Evolutionary conservation across 1,284 basidiomycete species (phyloP).

Genomic region (Austroboletus olivaceoglutinosus): DNA sequence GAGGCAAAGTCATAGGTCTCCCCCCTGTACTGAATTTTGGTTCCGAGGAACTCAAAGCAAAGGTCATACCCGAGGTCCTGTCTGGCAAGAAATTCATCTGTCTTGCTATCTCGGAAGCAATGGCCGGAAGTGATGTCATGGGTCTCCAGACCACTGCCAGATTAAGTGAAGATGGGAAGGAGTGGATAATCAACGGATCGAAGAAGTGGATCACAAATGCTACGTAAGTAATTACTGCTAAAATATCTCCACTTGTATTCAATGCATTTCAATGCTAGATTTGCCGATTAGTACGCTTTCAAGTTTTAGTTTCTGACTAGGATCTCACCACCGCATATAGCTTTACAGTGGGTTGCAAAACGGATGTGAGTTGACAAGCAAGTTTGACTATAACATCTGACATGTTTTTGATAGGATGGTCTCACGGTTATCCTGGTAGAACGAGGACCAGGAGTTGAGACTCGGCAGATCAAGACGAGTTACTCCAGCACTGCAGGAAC

Average conservation of each 20-base stretch:
- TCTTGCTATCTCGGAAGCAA: conserved; percentile 85
- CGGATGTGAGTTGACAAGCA: conserved; percentile 43
- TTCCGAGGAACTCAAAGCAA: conserved; percentile 70
- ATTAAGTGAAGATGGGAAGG: conserved; percentile 80
- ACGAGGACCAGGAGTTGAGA: conserved; percentile 70
- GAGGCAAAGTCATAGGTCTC: conserved; percentile 76
- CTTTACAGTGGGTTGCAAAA: conserved; percentile 69
- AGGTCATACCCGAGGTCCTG: conserved; percentile 79
- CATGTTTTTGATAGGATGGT: conserved; percentile 22
- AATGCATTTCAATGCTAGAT: conserved; percentile 35
- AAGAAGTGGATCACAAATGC: conserved; percentile 89
- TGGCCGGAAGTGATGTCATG: conserved; percentile 89
- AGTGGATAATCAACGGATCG: conserved; percentile 83
- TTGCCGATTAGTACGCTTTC: conserved; percentile 49
- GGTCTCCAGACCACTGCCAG: conserved; percentile 80
- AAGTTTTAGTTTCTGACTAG: not conserved
- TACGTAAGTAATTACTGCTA: conserved; percentile 34
- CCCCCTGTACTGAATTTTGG: conserved; percentile 87
- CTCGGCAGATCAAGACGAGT: conserved; percentile 76
- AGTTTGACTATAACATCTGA: not conserved
- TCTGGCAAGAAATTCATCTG: conserved; percentile 77
- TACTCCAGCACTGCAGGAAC: conserved; percentile 73
- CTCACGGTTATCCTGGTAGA: conserved; percentile 72
- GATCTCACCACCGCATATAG: conserved; percentile 20
- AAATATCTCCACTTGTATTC: not conserved